Conservation (phyloP, 805 yeast genomes). For the Metschnikowia koreensis region DNA sequence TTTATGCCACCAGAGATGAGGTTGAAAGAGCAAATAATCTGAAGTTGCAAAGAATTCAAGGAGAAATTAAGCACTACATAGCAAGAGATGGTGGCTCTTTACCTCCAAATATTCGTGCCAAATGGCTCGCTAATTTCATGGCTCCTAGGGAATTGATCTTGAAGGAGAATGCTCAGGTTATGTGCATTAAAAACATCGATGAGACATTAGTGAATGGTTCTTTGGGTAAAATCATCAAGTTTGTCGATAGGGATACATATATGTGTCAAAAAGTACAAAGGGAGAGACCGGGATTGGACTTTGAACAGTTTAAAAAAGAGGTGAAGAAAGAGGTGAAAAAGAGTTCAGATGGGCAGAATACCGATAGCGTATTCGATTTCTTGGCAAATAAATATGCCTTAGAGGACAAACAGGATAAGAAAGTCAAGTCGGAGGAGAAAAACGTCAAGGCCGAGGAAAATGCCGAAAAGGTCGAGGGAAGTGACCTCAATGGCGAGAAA, state of each 20-base stretch:
- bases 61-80: slow-evolving; percentile 44
- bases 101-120: slow-evolving; percentile 23
- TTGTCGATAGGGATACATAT: slow-evolving; percentile 45
- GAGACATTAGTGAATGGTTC: slow-evolving; percentile 91
- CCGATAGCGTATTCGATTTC: slow-evolving; percentile 18
- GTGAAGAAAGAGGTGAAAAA: slow-evolving; percentile 1
- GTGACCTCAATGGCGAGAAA: not conserved
- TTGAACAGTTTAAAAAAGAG: slow-evolving; percentile 21
- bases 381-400: slow-evolving; percentile 2
- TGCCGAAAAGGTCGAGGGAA: not conserved
- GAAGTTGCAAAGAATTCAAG: slow-evolving; percentile 42
- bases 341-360: not conserved
- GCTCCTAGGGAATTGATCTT: slow-evolving; percentile 30
- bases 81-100: slow-evolving; percentile 35
- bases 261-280: slow-evolving; percentile 22
- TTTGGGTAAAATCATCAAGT: slow-evolving; percentile 69
- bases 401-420: not conserved
- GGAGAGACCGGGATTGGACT: slow-evolving; percentile 20
- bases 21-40: slow-evolving; percentile 71
- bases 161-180: slow-evolving; percentile 89
- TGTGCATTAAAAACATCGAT: slow-evolving; percentile 76
- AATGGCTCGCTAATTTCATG: slow-evolving; percentile 16
- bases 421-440: not conserved
- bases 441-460: not conserved
- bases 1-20: slow-evolving; percentile 82